Conservation (phyloP, 768 basidiomycete genomes). For the Leucocoprinus sp. region DNA sequence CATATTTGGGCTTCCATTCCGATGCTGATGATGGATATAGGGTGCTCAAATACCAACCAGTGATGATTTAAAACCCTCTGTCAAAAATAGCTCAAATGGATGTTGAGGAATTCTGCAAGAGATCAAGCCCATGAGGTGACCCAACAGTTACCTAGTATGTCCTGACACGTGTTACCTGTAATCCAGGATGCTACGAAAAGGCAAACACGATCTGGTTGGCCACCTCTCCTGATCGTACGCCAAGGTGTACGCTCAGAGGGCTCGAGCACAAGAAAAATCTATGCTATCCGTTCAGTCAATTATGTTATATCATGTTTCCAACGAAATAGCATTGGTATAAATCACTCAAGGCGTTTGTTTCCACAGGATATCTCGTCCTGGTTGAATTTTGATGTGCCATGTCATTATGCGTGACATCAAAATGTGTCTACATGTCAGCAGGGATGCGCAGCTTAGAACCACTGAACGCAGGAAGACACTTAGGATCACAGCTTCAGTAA, state of each 20-base stretch:
- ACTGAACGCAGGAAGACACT: no score
- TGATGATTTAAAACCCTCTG: conserved; percentile 68
- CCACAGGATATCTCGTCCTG: no score
- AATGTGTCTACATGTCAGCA: no score
- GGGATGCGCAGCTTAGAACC: no score
- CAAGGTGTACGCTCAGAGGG: conserved; percentile 76
- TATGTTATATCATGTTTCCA: no score
- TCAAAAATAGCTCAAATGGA: conserved; percentile 58
- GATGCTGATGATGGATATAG: conserved; percentile 68
- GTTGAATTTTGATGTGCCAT: no score
- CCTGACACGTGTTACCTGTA: neutral
- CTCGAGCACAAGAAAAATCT: conserved; percentile 75
- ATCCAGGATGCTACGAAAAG: neutral
- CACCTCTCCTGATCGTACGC: conserved; percentile 66
- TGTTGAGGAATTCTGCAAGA: conserved; percentile 57
- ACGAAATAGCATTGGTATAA: no score
- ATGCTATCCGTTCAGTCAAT: conserved; percentile 2
- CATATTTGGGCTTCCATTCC: conserved; percentile 78
- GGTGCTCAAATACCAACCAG: conserved; percentile 56
- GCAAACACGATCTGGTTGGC: conserved; percentile 66
- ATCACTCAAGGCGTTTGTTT: no score
- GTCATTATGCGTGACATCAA: no score
- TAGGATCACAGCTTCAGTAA: no score
- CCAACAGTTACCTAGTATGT: conserved; percentile 61
- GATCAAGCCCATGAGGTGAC: conserved; percentile 53